Percentiles rank a stretch among this genome's conserved stretches.
phyloP scores from a whole-genome alignment of 768 basidiomycete species.

The Cystofilobasidium macerans region DNA sequence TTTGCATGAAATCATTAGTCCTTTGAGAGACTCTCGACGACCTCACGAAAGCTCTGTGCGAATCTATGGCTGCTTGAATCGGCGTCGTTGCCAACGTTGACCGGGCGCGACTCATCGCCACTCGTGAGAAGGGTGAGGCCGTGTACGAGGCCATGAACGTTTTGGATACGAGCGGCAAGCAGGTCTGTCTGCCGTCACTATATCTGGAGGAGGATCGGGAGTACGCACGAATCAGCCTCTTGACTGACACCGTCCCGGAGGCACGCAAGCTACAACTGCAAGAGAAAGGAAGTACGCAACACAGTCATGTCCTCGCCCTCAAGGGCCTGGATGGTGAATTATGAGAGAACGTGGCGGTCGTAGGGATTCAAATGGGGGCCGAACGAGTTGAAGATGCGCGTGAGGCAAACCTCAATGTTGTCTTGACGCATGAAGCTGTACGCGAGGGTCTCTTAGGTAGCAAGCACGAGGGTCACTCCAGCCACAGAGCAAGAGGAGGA shows the following conservation, averaged over 20 bases:
- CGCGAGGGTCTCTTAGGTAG: slow-evolving; percentile 54
- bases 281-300: slow-evolving; percentile 40
- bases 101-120: slow-evolving; percentile 67
- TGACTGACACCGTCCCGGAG: too few relatives aligned
- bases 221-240: too few relatives aligned
- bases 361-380: slow-evolving; percentile 63
- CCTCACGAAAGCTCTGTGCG: slow-evolving; percentile 78
- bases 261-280: too few relatives aligned
- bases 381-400: slow-evolving; percentile 94
- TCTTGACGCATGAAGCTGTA: slow-evolving; percentile 94
- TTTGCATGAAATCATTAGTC: slow-evolving; percentile 43
- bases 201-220: slow-evolving; percentile 25
- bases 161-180: slow-evolving; percentile 80
- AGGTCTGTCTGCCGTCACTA: slow-evolving; percentile 63
- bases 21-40: slow-evolving; percentile 82
- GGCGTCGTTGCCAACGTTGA: slow-evolving; percentile 91
- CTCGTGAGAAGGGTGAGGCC: too few relatives aligned
- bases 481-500: background rate
- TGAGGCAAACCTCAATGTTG: slow-evolving; percentile 88
- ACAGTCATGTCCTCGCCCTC: slow-evolving; percentile 95
- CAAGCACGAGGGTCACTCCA: too few relatives aligned
- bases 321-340: slow-evolving; percentile 96
- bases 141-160: too few relatives aligned
- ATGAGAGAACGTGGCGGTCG: slow-evolving; percentile 96
- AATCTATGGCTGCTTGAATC: slow-evolving; percentile 94